Conservation (phyloP, 2,329 filamentous ascomycete species). For the Talaromyces verruculosus region DNA sequence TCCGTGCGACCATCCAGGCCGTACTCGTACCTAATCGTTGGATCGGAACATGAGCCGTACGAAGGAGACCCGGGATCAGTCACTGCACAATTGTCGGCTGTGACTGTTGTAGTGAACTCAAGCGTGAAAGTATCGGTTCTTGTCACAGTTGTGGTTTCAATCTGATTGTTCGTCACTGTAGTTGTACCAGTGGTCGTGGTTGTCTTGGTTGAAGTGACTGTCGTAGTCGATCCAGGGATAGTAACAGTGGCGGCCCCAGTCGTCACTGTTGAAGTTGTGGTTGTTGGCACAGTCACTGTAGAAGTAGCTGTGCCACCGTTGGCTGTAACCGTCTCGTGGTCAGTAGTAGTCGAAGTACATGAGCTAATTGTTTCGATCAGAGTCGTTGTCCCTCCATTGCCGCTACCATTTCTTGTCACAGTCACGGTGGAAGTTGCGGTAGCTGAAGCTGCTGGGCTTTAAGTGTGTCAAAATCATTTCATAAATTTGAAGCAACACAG, state of each 20-base stretch:
- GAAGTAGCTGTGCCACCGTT: neutral
- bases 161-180: neutral
- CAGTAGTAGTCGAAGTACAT: neutral
- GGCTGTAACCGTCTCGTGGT: neutral
- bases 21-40: neutral
- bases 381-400: neutral
- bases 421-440: neutral
- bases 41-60: neutral
- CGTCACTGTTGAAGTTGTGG: neutral
- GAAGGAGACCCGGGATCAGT: neutral
- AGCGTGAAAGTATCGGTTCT: neutral
- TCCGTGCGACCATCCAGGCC: neutral
- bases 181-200: neutral
- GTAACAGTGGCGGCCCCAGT: neutral
- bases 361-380: neutral
- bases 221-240: neutral
- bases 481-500: too few relatives aligned
- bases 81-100: neutral
- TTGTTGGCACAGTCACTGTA: neutral
- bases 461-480: too few relatives aligned
- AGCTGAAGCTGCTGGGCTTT: neutral
- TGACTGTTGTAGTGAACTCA: neutral
- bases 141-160: neutral
- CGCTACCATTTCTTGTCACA: neutral
- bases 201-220: neutral